These are phyloP conservation scores for Kingdonia uniflora DNA, from an alignment of 164 flowering plant species.

Conservation along the genomic window DNA sequence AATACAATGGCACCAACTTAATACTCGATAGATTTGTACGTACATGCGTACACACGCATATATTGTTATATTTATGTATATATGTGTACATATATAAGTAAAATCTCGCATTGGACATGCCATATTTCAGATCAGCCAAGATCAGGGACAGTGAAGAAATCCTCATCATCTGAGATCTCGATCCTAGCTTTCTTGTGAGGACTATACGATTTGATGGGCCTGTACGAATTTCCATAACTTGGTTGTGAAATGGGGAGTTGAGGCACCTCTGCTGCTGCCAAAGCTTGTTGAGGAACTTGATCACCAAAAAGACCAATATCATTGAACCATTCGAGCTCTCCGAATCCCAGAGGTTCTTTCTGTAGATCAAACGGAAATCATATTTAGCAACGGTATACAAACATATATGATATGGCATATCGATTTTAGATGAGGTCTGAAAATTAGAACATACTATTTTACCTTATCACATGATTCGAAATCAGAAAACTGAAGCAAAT, in stretches of 20 bases:
- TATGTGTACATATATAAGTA: not conserved
- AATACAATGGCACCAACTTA: no score
- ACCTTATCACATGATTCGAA: constrained; percentile 67
- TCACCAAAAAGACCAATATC: constrained; percentile 60
- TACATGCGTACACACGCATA: no score
- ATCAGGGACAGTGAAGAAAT: constrained; percentile 81
- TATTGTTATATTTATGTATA: no score
- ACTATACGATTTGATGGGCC: constrained; percentile 33
- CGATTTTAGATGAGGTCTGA: not conserved
- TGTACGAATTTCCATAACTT: constrained; percentile 23
- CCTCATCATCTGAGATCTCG: constrained; percentile 57
- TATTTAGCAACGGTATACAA: not conserved
- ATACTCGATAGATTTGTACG: no score
- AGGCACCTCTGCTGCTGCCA: constrained; percentile 84
- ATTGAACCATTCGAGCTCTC: constrained; percentile 70
- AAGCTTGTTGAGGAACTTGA: constrained; percentile 38
- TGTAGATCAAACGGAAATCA: constrained; percentile 15
- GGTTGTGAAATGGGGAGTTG: constrained; percentile 42
- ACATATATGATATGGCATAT: not conserved
- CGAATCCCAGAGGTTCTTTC: constrained; percentile 56
- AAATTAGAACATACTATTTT: not conserved
- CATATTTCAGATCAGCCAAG: constrained; percentile 43
- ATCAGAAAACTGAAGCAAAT: constrained; percentile 59
- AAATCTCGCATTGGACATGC: not conserved
- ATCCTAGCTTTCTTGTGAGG: constrained; percentile 69